A percentile compares a stretch with the other conserved stretches of the same genome.
phyloP scores from a whole-genome alignment of 768 basidiomycete species.

The Coprinellus micaceus region DNA sequence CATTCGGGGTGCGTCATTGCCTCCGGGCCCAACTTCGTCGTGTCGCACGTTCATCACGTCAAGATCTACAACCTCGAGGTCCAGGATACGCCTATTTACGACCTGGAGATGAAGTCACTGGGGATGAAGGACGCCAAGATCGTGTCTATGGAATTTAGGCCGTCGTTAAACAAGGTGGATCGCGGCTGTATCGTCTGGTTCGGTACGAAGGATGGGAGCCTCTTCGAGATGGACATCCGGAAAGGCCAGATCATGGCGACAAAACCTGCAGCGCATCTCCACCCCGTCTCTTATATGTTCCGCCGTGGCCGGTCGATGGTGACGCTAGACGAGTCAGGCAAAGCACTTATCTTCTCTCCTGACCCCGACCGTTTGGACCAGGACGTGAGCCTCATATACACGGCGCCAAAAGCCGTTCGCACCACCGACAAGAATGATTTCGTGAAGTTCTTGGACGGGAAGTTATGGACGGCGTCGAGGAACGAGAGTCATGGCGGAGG shows the following conservation, averaged over 20 bases:
- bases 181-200: constrained; percentile 73
- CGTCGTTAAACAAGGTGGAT: constrained; percentile 40
- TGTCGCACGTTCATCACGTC: constrained; percentile 56
- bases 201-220: constrained; percentile 86
- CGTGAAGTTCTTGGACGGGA: constrained; percentile 65
- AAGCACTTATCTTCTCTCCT: constrained; percentile 69
- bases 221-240: constrained; percentile 77
- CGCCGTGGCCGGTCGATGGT: constrained; percentile 70
- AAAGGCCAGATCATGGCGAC: constrained; percentile 53
- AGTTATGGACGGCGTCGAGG: constrained; percentile 79
- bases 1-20: constrained; percentile 52
- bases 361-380: constrained; percentile 30
- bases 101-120: constrained; percentile 59
- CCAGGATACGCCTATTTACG: constrained; percentile 42
- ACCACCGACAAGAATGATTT: constrained; percentile 83
- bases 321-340: constrained; percentile 82
- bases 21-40: constrained; percentile 55
- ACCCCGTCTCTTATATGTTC: constrained; percentile 69
- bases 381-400: constrained; percentile 44
- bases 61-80: constrained; percentile 58
- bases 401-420: constrained; percentile 56
- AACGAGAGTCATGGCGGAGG: constrained; percentile 43
- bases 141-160: constrained; percentile 75
- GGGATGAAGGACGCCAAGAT: constrained; percentile 67
- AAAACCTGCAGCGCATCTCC: constrained; percentile 60